Evolutionary conservation across 352 stramenopile species (phyloP).

Genomic region (Pelagophyceae sp.): DNA sequence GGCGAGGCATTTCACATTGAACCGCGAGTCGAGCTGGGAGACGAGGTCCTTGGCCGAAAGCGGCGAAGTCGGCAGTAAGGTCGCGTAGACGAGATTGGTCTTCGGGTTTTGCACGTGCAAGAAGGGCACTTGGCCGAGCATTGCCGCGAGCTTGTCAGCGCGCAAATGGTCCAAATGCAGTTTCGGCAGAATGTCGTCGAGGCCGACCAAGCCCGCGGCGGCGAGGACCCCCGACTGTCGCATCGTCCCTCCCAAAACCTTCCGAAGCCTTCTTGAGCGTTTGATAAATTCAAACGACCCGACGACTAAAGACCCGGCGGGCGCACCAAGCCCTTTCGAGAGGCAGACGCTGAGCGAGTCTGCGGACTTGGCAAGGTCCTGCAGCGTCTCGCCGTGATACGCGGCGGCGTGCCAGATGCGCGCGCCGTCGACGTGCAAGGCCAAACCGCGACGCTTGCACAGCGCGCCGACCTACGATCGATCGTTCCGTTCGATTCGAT

Average conservation of each 20-base stretch:
- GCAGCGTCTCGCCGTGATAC: conserved; percentile 52
- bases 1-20: not conserved
- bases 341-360: conserved; percentile 88
- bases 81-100: conserved; percentile 3
- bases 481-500: too few relatives aligned
- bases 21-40: not conserved
- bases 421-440: conserved; percentile 88
- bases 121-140: not conserved
- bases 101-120: not conserved
- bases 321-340: conserved; percentile 88
- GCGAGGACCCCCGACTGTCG: conserved; percentile 85
- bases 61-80: not conserved
- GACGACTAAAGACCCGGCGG: conserved; percentile 82
- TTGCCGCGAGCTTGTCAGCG: not conserved
- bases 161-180: conserved; percentile 40
- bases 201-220: conserved; percentile 73
- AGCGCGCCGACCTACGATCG: conserved; percentile 51
- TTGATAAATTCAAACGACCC: conserved; percentile 50
- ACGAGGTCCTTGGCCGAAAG: not conserved
- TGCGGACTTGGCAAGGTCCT: conserved; percentile 61
- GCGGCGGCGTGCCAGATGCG: conserved; percentile 89
- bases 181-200: conserved; percentile 57
- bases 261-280: conserved; percentile 75
- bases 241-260: conserved; percentile 93
- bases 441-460: conserved; percentile 60